A percentile compares a stretch with the other conserved stretches of the same genome.
These are phyloP conservation scores for Lactifluus volemus DNA, from an alignment of 768 basidiomycete genomes.

Conservation along the genomic window DNA sequence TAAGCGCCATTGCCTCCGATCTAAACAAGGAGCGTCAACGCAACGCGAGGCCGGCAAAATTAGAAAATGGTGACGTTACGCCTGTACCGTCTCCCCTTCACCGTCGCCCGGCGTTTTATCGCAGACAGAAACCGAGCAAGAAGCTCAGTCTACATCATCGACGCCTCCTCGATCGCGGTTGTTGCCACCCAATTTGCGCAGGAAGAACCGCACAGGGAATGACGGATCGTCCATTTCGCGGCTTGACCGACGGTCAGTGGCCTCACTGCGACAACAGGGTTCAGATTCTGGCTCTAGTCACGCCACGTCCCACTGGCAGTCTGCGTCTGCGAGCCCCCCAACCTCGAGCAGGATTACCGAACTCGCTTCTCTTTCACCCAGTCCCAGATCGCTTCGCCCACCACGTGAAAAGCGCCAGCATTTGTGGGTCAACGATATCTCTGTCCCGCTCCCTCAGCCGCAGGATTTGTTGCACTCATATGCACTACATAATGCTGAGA, in stretches of 20 bases:
- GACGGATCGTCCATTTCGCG: neutral
- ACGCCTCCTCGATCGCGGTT: conserved; percentile 5
- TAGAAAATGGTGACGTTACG: neutral
- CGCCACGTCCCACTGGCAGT: neutral
- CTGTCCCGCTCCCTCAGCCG: conserved; percentile 34
- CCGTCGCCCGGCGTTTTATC: neutral
- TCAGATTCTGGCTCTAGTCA: neutral
- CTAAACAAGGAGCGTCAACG: conserved; percentile 25
- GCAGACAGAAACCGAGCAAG: neutral
- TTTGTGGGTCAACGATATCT: conserved; percentile 18
- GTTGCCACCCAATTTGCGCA: conserved; percentile 13
- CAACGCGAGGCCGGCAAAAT: conserved; percentile 10
- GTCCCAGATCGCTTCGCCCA: neutral
- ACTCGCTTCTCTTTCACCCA: neutral
- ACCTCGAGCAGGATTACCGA: neutral
- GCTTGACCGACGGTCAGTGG: conserved; percentile 4
- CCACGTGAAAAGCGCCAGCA: conserved; percentile 2
- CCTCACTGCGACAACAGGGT: conserved; percentile 14
- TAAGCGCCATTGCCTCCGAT: conserved; percentile 22
- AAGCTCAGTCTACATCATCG: neutral
- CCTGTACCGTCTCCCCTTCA: neutral
- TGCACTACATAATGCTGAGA: conserved; percentile 84
- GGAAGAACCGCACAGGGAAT: neutral
- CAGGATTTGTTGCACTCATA: conserved; percentile 60
- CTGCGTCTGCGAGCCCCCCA: neutral